Conservation (phyloP, 1,284 basidiomycete genomes). For the Rhodotorula sp. region DNA sequence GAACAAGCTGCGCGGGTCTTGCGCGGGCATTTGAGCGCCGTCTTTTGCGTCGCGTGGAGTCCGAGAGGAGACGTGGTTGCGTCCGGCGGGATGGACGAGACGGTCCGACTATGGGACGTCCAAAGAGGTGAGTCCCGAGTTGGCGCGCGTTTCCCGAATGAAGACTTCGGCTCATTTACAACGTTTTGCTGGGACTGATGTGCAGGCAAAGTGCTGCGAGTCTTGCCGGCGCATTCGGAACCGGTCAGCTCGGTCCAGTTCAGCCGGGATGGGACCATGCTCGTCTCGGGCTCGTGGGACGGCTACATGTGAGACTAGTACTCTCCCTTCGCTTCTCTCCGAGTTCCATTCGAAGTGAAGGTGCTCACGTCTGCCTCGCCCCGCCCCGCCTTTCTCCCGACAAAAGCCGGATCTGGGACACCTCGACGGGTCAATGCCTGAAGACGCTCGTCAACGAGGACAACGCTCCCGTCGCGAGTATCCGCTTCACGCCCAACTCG, state of each 20-base stretch:
- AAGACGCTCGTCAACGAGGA: conserved; percentile 96
- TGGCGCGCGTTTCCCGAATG: no score
- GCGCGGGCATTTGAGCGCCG: conserved; percentile 84
- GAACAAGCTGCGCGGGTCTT: conserved; percentile 25
- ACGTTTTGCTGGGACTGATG: no score
- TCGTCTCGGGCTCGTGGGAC: conserved; percentile 92
- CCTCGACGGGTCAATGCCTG: conserved; percentile 91
- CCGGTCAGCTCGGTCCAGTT: conserved; percentile 91
- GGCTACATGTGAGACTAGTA: conserved; percentile 76
- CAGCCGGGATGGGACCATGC: conserved; percentile 89
- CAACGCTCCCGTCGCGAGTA: conserved; percentile 87
- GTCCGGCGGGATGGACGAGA: conserved; percentile 92
- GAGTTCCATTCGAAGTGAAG: neutral
- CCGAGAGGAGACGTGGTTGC: conserved; percentile 83
- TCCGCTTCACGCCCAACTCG: conserved; percentile 86
- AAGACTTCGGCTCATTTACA: no score
- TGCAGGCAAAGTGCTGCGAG: conserved; percentile 61
- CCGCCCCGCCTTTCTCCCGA: no score
- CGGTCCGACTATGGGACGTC: conserved; percentile 93
- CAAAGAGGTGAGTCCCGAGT: conserved; percentile 62
- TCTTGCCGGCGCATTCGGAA: conserved; percentile 92
- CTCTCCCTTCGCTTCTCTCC: neutral
- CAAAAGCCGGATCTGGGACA: conserved; percentile 88
- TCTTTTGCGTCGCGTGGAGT: conserved; percentile 88
- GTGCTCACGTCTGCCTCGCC: no score